These are phyloP conservation scores for Chytriomyces sp. DNA, from an alignment of 192 early-diverging fungal species.

Conservation along the genomic window DNA sequence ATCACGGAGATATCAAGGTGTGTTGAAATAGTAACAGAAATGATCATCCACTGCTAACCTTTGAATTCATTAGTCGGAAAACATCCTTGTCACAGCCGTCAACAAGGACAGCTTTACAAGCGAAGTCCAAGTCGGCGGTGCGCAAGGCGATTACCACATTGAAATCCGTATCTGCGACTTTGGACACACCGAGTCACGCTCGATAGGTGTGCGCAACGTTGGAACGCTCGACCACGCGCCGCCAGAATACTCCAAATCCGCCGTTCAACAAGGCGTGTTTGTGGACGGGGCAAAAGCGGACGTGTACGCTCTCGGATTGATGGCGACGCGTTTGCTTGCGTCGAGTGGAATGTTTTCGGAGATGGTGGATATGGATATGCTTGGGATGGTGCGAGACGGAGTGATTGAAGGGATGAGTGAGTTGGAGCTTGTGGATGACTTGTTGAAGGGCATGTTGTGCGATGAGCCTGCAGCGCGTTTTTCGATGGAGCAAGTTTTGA, in stretches of 20 bases:
- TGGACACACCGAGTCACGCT: slow-evolving; percentile 5
- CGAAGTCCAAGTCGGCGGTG: neutral
- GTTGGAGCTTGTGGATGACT: neutral
- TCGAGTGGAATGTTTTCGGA: slow-evolving; percentile 8
- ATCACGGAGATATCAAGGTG: slow-evolving; percentile 19
- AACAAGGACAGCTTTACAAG: no score
- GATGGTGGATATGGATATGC: neutral
- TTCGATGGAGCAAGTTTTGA: neutral
- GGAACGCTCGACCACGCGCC: slow-evolving; percentile 18
- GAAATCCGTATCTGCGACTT: slow-evolving; percentile 15
- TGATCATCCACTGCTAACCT: neutral
- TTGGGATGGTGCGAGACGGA: neutral
- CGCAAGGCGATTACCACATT: neutral
- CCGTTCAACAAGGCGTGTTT: neutral
- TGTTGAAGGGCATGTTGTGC: slow-evolving; percentile 8
- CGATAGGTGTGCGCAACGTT: neutral
- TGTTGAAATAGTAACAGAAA: neutral
- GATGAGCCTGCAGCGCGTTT: neutral
- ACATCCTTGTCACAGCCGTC: neutral
- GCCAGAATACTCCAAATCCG: neutral
- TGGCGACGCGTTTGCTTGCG: neutral
- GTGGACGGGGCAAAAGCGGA: slow-evolving; percentile 24
- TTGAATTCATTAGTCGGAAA: neutral
- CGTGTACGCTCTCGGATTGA: slow-evolving; percentile 11
- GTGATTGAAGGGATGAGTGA: neutral